Evolutionary conservation across 306 rosid species (phyloP).

Genomic region (Medicago arabica): DNA sequence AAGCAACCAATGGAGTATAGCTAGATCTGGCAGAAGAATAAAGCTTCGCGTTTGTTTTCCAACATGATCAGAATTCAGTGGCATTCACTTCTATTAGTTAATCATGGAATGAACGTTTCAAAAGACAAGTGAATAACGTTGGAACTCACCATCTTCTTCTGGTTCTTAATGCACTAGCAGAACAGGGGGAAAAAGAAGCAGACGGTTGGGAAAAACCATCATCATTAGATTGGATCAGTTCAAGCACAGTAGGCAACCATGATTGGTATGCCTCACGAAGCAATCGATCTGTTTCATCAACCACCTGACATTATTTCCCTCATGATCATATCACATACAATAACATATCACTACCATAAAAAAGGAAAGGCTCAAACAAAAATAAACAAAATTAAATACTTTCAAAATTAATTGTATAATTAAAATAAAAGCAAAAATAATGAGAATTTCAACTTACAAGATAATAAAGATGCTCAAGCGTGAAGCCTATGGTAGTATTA

Average conservation of each 20-base stretch:
- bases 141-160: slow-evolving; percentile 77
- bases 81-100: neutral
- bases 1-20: neutral
- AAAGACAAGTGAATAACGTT: slow-evolving; percentile 36
- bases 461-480: slow-evolving; percentile 88
- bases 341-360: too few relatives aligned
- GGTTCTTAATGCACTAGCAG: slow-evolving; percentile 69
- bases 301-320: slow-evolving; percentile 67
- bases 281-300: slow-evolving; percentile 91
- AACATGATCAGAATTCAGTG: neutral
- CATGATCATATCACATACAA: slow-evolving; percentile 43
- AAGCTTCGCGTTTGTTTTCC: neutral
- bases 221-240: slow-evolving; percentile 53
- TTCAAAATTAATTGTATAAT: neutral
- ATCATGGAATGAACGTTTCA: slow-evolving; percentile 5
- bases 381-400: neutral
- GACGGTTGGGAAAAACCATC: slow-evolving; percentile 52
- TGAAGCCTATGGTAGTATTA: slow-evolving; percentile 76
- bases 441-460: slow-evolving; percentile 60
- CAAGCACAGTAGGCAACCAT: slow-evolving; percentile 88
- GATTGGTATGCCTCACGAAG: slow-evolving; percentile 93
- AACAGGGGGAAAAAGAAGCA: slow-evolving; percentile 50
- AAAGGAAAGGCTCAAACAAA: too few relatives aligned
- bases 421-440: neutral
- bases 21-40: neutral